Evolutionary conservation across 1,284 basidiomycete genomes (phyloP), one percentile per base, ranked within the genome.

Genomic region (Marasmius tenuissimus): DNA sequence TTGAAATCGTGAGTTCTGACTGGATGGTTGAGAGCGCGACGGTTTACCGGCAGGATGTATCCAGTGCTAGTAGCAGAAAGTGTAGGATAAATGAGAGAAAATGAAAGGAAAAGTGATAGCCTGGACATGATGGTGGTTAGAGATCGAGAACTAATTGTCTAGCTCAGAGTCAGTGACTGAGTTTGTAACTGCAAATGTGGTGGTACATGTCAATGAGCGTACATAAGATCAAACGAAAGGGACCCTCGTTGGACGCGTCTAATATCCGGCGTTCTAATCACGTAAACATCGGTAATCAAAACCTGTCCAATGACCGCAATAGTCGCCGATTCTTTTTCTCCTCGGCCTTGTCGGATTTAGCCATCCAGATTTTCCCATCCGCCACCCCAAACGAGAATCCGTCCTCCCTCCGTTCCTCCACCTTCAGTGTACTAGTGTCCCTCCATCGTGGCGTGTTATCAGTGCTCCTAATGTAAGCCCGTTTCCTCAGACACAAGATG

Each of bases 31-130:
- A 58, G 47, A 33, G 61, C 58, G 39, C 61, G 61, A 48, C 61
- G 61, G 48, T 48, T 53, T 27, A 61, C 49, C 37, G 57, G 57
- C 42, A 61, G 33, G 10, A 37, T 58, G 47, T 61, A 39, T 37
- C 61, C 56, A 49, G 22, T 35, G 16, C 11, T 18, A 7, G 34
- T n/a, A 10, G 27, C 47, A 22, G 57, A 45, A 37, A 10, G 27
- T n/a, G 40, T 10, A n/a, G 8, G 18, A 37, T 37, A 54, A 38
- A 38, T 14, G 33, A 57, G 35, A 51, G n/a, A 52, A 38, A 18
- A 42, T 20, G 35, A 58, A 33, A 37, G 34, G 2, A 57, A 39
- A 50, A 38, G 45, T 8, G 16, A 50, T 34, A 57, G 27, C 22
- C 18, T 38, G 40, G 52, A 61, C 40, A 57, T 54, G 52, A n/a